phyloP scores from a whole-genome alignment of 345 rosid genomes.

The Erysimum cheiranthoides region DNA sequence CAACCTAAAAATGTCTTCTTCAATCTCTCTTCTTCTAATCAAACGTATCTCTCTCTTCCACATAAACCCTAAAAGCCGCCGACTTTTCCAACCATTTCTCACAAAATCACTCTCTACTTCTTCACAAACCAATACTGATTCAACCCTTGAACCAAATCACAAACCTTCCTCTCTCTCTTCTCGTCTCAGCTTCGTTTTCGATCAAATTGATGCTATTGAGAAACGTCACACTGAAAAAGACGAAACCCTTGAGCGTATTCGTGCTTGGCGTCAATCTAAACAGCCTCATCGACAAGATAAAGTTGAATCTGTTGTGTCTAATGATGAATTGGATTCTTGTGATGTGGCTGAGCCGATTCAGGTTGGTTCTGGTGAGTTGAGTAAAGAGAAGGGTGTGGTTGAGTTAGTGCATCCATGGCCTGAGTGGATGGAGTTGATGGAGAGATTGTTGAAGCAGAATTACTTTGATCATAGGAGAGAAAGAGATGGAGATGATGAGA shows the following conservation, averaged over 20 bases:
- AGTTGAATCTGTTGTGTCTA: not conserved
- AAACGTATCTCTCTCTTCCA: constrained; percentile 49
- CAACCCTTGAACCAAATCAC: constrained; percentile 39
- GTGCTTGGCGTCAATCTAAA: constrained; percentile 90
- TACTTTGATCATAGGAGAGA: constrained; percentile 86
- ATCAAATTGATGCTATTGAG: constrained; percentile 85
- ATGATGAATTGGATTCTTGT: constrained; percentile 12
- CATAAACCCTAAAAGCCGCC: constrained; percentile 38
- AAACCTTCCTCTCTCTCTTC: constrained; percentile 82
- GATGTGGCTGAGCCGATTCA: constrained; percentile 12
- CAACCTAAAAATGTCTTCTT: constrained; percentile 47
- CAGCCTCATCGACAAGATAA: constrained; percentile 32
- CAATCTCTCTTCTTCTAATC: constrained; percentile 58
- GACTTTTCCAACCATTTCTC: constrained; percentile 36
- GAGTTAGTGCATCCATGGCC: constrained; percentile 97
- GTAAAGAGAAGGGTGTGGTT: constrained; percentile 45
- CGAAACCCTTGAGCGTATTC: constrained; percentile 82
- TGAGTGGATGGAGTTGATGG: constrained; percentile 97
- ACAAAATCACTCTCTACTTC: constrained; percentile 45
- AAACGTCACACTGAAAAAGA: constrained; percentile 67
- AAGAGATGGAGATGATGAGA: constrained; percentile 63
- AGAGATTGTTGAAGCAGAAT: constrained; percentile 81
- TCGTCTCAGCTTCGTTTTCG: constrained; percentile 90
- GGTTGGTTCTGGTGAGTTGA: not conserved
- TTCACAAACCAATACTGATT: constrained; percentile 31